Evolutionary conservation across 192 early-diverging fungal genomes (phyloP), one percentile per base, ranked within the genome.

Genomic region (Allomyces macrogynus): DNA sequence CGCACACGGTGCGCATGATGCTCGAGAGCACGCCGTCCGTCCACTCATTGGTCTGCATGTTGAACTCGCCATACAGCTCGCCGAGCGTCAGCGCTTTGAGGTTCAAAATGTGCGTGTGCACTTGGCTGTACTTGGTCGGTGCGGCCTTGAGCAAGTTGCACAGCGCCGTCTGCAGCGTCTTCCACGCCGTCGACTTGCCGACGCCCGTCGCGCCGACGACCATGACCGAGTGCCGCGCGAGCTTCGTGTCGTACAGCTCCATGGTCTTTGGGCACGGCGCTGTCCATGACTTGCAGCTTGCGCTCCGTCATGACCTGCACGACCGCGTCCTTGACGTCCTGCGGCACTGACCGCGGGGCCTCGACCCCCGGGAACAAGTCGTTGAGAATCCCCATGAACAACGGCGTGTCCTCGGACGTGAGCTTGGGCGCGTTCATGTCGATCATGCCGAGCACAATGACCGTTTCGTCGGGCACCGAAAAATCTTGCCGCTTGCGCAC

Each of bases 31-130:
- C 74, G 61, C 97, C 95, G 70, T 99, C 97, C 5, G 91, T 94
- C 97, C 97, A 99, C 72, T 98, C 95, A 72, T 95, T 88, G 9
- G 97, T 99, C 3, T 95, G 98, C 23, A 86, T 74, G 71, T 99
- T 95, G 66, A 97, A 76, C 61, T 84, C 89, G 67, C 97, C 97
- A 68, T 99, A 99, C 43, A 99, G 75, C 0, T 85, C 85, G 65
- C 98, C 95, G 74, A 98, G 98, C 24, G 87, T 86, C 71, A 98
- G 89, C 18, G 97, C 89, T 68, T 99, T 99, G 18, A 95, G 95
- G 68, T 99, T 93, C 64, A 99, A 97, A 24, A 94, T 86, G 67
- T 98, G 91, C 25, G 85, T 76, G 62, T 89, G 80, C 60, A 94
- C 91, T 74, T 98, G 94, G 10, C 90, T 73, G 61, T 81, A 78